Evolutionary conservation across 352 stramenopile species (phyloP).

Genomic region (Phytophthora megakarya): DNA sequence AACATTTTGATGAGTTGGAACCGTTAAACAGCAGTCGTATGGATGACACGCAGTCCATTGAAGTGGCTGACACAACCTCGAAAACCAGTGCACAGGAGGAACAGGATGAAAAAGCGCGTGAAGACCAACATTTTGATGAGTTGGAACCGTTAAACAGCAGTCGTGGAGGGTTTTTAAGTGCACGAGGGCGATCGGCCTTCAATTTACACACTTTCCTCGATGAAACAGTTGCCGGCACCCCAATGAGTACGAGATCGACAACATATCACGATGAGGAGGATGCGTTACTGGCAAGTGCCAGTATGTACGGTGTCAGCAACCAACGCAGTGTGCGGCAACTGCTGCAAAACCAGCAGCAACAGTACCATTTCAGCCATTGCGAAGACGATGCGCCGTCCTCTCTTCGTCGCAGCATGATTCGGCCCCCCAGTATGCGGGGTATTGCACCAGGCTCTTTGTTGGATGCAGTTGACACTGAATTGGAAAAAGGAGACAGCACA

Average conservation of each 20-base stretch:
- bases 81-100: no score
- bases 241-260: constrained; percentile 57
- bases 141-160: constrained; percentile 37
- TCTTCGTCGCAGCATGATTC: constrained; percentile 40
- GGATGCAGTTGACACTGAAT: constrained; percentile 25
- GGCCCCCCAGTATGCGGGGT: constrained; percentile 34
- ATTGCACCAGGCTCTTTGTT: constrained; percentile 20
- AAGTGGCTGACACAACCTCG: no score
- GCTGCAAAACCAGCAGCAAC: constrained; percentile 69
- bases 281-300: constrained; percentile 68
- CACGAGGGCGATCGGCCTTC: constrained; percentile 25
- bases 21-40: constrained; percentile 39
- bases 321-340: constrained; percentile 74
- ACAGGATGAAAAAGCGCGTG: constrained; percentile 1
- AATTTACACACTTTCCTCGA: constrained; percentile 45
- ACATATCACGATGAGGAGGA: constrained; percentile 77
- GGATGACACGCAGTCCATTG: constrained; percentile 52
- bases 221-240: constrained; percentile 48
- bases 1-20: constrained; percentile 25
- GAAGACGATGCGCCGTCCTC: constrained; percentile 51
- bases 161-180: constrained; percentile 33
- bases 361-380: constrained; percentile 62
- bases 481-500: constrained; percentile 26
- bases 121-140: constrained; percentile 19
- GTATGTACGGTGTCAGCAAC: constrained; percentile 70